Evolutionary conservation across 2,329 filamentous ascomycete genomes (phyloP).

Genomic region (Thyridium curvatum): DNA sequence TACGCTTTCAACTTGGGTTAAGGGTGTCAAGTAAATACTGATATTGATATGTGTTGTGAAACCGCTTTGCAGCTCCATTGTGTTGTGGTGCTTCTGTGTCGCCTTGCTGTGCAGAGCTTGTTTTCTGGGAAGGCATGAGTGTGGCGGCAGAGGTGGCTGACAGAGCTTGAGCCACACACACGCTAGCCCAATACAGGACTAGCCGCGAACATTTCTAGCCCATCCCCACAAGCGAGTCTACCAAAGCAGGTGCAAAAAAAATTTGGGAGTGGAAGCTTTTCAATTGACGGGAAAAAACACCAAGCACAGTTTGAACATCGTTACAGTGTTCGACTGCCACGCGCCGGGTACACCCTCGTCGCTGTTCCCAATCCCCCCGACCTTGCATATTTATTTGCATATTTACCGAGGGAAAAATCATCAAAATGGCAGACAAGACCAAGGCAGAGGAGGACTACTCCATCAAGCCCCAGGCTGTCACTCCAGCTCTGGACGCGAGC

Average conservation of each 20-base stretch:
- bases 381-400: neutral
- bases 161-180: constrained; percentile 1
- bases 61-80: too few species aligned
- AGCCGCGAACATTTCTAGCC: neutral
- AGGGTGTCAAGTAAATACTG: too few species aligned
- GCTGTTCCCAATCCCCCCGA: constrained; percentile 3
- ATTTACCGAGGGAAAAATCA: neutral
- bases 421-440: constrained; percentile 30
- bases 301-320: too few species aligned
- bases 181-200: constrained; percentile 1
- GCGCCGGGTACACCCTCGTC: neutral
- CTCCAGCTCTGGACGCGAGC: constrained; percentile 76
- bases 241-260: constrained; percentile 21
- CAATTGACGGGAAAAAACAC: neutral
- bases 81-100: too few species aligned
- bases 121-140: too few species aligned
- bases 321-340: too few species aligned
- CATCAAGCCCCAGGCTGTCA: constrained; percentile 86
- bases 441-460: constrained; percentile 60
- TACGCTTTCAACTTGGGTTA: too few species aligned
- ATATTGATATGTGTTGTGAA: too few species aligned
- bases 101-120: too few species aligned
- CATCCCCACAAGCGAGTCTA: constrained; percentile 17
- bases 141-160: too few species aligned
- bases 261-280: constrained; percentile 18